Evolutionary conservation across 1,284 basidiomycete genomes (phyloP).

Genomic region (Mycena sp.): DNA sequence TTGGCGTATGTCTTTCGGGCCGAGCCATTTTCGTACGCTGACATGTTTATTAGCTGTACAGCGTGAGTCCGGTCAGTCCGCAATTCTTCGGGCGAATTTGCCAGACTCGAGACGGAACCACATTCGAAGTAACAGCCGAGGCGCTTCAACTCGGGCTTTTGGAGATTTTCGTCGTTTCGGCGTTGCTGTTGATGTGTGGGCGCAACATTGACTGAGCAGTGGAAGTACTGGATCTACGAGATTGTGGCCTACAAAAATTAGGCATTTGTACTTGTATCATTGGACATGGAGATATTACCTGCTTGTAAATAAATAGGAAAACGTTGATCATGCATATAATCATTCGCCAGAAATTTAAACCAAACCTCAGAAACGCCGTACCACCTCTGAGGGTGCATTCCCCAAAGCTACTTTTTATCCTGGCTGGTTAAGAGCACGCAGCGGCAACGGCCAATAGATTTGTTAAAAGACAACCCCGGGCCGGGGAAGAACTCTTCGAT

Average conservation of each 20-base stretch:
- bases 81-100: constrained; percentile 46
- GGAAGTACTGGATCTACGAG: not conserved
- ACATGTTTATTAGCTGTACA: constrained; percentile 39
- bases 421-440: not conserved
- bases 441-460: not conserved
- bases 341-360: no score
- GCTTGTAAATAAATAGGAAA: no score
- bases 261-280: not conserved
- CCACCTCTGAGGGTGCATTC: not conserved
- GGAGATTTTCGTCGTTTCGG: constrained; percentile 45
- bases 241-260: not conserved
- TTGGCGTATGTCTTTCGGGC: constrained; percentile 4
- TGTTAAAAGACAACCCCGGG: not conserved
- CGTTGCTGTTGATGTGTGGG: constrained; percentile 48
- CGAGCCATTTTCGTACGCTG: not conserved
- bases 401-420: not conserved
- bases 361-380: no score
- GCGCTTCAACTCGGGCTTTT: constrained; percentile 48
- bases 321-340: not conserved
- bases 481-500: no score
- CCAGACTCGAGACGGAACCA: constrained; percentile 40
- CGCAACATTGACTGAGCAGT: constrained; percentile 46
- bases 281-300: no score
- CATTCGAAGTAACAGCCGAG: constrained; percentile 46
- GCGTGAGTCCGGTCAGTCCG: constrained; percentile 37